phyloP scores from a whole-genome alignment of 1,139 yeast species.

The Kluyveromyces sp. region DNA sequence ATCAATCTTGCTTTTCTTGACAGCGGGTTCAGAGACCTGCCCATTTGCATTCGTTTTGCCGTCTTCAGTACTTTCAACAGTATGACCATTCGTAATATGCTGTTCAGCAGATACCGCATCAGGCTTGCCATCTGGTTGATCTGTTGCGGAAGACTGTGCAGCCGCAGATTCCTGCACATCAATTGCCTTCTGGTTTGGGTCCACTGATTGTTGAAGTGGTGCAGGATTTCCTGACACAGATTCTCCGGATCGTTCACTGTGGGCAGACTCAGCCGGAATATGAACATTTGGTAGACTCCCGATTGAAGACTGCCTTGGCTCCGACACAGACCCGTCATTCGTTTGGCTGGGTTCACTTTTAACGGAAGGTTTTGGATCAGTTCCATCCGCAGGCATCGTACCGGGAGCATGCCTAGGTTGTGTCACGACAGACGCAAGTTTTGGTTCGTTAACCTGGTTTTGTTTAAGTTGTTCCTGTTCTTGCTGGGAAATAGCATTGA shows the following conservation, averaged over 20 bases:
- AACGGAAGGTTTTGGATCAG: too few relatives aligned
- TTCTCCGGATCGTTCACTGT: too few relatives aligned
- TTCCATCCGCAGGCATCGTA: not conserved
- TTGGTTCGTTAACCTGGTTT: slow-evolving; percentile 5
- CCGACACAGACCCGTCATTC: too few relatives aligned
- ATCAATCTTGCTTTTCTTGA: slow-evolving; percentile 3
- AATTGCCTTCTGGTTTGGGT: too few relatives aligned
- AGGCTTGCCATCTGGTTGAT: slow-evolving; percentile 10
- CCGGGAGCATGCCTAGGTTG: not conserved
- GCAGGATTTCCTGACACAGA: too few relatives aligned
- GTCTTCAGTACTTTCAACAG: slow-evolving; percentile 7
- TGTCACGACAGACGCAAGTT: not conserved
- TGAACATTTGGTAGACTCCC: too few relatives aligned
- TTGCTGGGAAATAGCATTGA: slow-evolving; percentile 20
- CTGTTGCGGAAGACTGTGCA: not conserved
- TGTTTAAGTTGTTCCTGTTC: slow-evolving; percentile 17
- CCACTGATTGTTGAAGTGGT: too few relatives aligned
- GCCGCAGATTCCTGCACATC: not conserved
- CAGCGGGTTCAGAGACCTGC: slow-evolving; percentile 6
- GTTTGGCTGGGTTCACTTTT: too few relatives aligned
- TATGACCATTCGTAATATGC: not conserved
- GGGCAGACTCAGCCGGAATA: too few relatives aligned
- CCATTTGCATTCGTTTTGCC: slow-evolving; percentile 7
- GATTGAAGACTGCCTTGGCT: too few relatives aligned
- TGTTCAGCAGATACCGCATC: slow-evolving; percentile 9